phyloP scores from a whole-genome alignment of 768 basidiomycete species.

The Panus rudis region DNA sequence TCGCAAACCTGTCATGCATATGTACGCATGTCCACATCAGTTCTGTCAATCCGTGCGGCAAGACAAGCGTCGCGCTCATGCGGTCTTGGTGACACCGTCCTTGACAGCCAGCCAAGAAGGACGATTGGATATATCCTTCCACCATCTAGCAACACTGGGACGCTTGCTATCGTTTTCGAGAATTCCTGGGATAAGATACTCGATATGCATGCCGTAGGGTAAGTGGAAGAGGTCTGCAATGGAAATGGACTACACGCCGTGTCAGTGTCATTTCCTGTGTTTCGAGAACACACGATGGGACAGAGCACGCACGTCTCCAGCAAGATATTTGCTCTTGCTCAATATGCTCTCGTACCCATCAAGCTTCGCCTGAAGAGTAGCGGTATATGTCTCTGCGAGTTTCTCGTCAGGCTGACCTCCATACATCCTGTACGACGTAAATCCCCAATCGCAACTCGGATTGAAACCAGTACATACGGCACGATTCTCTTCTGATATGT shows the following conservation, averaged over 20 bases:
- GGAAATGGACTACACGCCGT: too few species aligned
- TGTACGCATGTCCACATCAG: too few species aligned
- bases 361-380: slow-evolving; percentile 13
- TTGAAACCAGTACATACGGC: slow-evolving; percentile 37
- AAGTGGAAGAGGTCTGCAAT: slow-evolving; percentile 56
- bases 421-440: too few species aligned
- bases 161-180: slow-evolving; percentile 22
- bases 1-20: too few species aligned
- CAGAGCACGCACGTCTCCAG: slow-evolving; percentile 20
- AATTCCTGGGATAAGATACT: slow-evolving; percentile 18
- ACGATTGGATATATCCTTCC: slow-evolving; percentile 39
- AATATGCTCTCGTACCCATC: slow-evolving; percentile 25
- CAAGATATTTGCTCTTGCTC: slow-evolving; percentile 21
- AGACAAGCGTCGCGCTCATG: too few species aligned
- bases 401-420: too few species aligned
- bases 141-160: slow-evolving; percentile 49
- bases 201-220: slow-evolving; percentile 33
- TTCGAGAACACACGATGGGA: too few species aligned
- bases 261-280: too few species aligned
- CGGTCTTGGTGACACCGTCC: slow-evolving; percentile 16
- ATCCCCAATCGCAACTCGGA: too few species aligned
- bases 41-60: too few species aligned
- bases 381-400: not conserved
- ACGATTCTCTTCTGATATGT: slow-evolving; percentile 44
- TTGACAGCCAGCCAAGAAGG: slow-evolving; percentile 43